Conservation (phyloP, 345 rosid species). For the Iberis pinnata region DNA sequence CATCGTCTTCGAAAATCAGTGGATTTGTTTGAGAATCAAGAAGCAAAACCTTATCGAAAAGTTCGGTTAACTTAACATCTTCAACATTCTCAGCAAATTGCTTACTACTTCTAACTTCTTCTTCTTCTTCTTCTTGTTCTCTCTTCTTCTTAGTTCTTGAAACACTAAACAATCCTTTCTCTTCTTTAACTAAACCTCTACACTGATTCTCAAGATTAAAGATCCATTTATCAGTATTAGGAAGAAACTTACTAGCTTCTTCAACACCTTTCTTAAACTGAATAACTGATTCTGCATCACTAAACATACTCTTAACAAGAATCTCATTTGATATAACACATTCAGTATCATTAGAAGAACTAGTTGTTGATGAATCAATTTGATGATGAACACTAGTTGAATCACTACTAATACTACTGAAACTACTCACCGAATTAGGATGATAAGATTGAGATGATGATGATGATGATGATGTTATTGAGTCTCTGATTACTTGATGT, state of each 20-base stretch:
- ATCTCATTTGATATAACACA: constrained; percentile 29
- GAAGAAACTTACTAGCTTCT: constrained; percentile 88
- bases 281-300: constrained; percentile 44
- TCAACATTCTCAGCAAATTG: constrained; percentile 45
- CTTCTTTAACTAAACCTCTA: constrained; percentile 28
- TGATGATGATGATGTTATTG: too few species aligned
- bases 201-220: constrained; percentile 24
- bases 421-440: constrained; percentile 26
- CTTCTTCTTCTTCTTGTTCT: constrained; percentile 33
- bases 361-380: constrained; percentile 10
- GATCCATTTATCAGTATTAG: constrained; percentile 40
- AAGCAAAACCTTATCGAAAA: constrained; percentile 67
- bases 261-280: constrained; percentile 69
- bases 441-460: constrained; percentile 20
- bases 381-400: background rate
- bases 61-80: constrained; percentile 49
- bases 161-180: constrained; percentile 17
- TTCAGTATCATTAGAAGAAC: too few species aligned
- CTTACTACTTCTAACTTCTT: constrained; percentile 49
- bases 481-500: constrained; percentile 48
- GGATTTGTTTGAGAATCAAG: constrained; percentile 24
- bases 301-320: constrained; percentile 51
- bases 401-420: constrained; percentile 20
- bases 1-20: constrained; percentile 11
- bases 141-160: constrained; percentile 46